phyloP scores from a whole-genome alignment of 768 basidiomycete genomes.

The Panaeolus papilionaceus region DNA sequence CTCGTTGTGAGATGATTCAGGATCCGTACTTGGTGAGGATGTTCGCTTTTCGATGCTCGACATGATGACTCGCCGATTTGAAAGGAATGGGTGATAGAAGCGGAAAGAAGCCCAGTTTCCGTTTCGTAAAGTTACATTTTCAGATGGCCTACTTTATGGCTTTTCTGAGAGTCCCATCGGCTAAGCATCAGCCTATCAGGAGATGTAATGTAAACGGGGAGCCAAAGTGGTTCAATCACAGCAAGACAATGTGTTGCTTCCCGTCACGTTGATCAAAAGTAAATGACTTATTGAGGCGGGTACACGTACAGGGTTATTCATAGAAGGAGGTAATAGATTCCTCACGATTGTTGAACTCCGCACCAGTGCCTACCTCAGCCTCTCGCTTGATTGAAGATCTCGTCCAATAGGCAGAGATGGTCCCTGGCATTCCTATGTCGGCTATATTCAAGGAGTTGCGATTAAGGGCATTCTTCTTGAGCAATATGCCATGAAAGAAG shows the following conservation, averaged over 20 bases:
- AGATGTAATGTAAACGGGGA: not conserved
- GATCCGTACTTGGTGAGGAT: constrained; percentile 30
- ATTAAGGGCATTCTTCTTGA: not conserved
- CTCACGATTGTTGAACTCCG: constrained; percentile 10
- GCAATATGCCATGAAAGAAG: not conserved
- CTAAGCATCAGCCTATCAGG: constrained; percentile 14
- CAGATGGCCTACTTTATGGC: constrained; percentile 5
- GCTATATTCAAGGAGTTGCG: not conserved
- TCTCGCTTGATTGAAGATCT: constrained; percentile 8
- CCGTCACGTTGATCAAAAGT: not conserved
- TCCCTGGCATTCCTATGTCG: not conserved
- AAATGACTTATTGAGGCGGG: not conserved
- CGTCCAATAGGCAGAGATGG: not conserved
- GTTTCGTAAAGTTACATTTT: not conserved
- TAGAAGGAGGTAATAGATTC: constrained; percentile 4
- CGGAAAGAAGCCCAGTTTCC: constrained; percentile 8
- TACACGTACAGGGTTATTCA: constrained; percentile 11
- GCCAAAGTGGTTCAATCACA: not conserved
- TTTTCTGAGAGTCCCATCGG: constrained; percentile 8
- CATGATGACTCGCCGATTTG: constrained; percentile 16
- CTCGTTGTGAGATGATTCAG: constrained; percentile 35
- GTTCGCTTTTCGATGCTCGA: constrained; percentile 27
- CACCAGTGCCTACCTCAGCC: constrained; percentile 2
- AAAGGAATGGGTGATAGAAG: constrained; percentile 8
- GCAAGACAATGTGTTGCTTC: not conserved